Evolutionary conservation across 1,284 basidiomycete genomes (phyloP), one percentile per base, ranked within the genome.

Genomic region (Leccinum olivaceoglutinosum): DNA sequence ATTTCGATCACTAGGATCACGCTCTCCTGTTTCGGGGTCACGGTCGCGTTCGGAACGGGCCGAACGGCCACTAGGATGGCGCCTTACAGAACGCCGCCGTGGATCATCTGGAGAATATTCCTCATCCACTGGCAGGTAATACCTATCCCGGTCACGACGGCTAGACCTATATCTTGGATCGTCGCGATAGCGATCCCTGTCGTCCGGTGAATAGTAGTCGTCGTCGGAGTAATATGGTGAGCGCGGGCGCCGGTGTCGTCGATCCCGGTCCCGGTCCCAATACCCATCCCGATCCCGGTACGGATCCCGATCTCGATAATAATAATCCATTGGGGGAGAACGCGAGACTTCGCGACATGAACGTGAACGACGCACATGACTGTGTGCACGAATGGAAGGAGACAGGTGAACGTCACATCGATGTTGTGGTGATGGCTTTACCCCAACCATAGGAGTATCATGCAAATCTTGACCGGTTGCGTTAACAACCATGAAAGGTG

Each of bases 341-440:
- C 59, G 63, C 8, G 61, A 51, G 39, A 60, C 55, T 25, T 59
- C 60, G 12, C n/a, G 54, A 49, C 10, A 1, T 29, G 29, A 29
- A 55, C 32, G 10, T 2, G 6, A 25, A 41, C 21, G 65, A 58
- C n/a, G 59, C n/a, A 60, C 67, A 8, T 53, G 67, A 57, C 60
- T 67, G 53, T 62, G 62, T 36, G 58, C 58, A 41, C 62, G 66
- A 46, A 73, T 67, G 25, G 71, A 65, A 21, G 75, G 71, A 5
- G 72, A 65, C 59, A 66, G 63, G 12, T 14, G 72, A 58, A 65
- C 25, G 55, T 63, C 66, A 39, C 6, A 5, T 1, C 0, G 38
- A 12, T 55, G 60, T 32, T 49, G 65, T 9, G 46, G 6, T 18
- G 70, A 70, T 11, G 63, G 63, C 32, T 71, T 59, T 12, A 66